Evolutionary conservation across 2,329 filamentous ascomycete species (phyloP), one percentile per base, ranked within the genome.

Genomic region (Microascus cirrosus): DNA sequence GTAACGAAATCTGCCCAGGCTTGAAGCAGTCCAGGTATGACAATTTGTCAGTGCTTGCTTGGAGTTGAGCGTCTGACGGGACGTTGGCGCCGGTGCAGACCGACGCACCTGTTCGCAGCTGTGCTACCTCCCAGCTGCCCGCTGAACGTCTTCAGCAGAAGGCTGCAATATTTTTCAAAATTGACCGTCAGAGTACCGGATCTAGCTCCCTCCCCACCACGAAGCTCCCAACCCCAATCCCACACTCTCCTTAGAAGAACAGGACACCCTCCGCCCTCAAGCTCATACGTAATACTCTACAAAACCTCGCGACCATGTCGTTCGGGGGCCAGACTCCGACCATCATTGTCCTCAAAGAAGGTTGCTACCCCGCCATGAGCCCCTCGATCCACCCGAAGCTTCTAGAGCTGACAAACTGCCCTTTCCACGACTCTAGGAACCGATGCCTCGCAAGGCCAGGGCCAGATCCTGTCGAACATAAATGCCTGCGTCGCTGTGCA

Each of bases 291-390:
- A 28, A 12, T 32, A 28, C 51, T 15, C 51, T 3, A 8, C 5
- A 53, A 32, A 53, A 24, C 51, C 8, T 39, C 56, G 60, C 63
- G 70, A 79, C 68, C 65, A 96, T 96, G 92, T 95, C 92, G 72
- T 96, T 96, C 79, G 90, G 90, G 77, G 92, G 92, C 72, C 93
- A 96, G 77, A 94, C 93, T 71, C 93, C 93, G 73, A 96, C 93
- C 67, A 96, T 96, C 73, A 90, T 97, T 75, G 92, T 97, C 79
- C 84, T 97, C 70, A 95, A 94, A 79, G 93, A 96, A 81, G 92
- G 92, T 95, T 71, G 72, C 28, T 25, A 57, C 55, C 55, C 55
- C 55, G 32, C 55, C 48, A 57, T 53, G 86, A 59, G 45, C 45
- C 80, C 71, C 66, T 70, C 35, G 15, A 32, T 28, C 24, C 34